Base-by-base conservation (phyloP, 495 filamentous ascomycete species). In the Talaromyces adpressus region DNA sequence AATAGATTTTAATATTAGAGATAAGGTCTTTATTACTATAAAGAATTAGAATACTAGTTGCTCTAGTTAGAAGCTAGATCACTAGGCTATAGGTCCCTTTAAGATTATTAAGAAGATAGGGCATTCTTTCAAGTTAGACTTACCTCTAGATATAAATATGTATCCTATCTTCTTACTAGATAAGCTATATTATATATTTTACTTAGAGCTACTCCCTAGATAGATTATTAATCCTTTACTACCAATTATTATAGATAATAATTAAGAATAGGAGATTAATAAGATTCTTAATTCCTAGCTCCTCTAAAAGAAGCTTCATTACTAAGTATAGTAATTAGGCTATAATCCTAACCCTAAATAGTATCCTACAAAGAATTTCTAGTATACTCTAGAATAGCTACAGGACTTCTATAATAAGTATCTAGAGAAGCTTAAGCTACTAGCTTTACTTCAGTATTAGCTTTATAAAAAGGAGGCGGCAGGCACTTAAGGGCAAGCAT, bases 321-420 rank as follows among this genome's bases (percentile, higher is more conserved):
- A 36, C 6, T 1, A 6, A 1, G 34, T 36, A 7, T 6, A 36
- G 34, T 36, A 6, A 6, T 36, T 36, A 7, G 34, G 34, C 8
- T 12, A 36, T 39, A 45, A 62, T 18, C 16, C 39, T 1, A 45
- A 62, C n/a, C 60, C 41, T 4, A 54, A 18, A 6, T 62, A 45
- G 60, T 62, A 62, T 62, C 60, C 60, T 2, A 45, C 60, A 6
- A 12, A 32, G 23, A 47, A 47, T 9, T 62, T 62, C 41, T 56
- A 27, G 2, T 25, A 45, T 25, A n/a, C 60, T 16, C 41, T 9
- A 2, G 2, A 9, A 5, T 20, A 20, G 1, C 25, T 57, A 1
- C 1, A 18, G 2, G 54, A 27, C 2, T 62, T 62, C 16, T 45
- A 62, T 45, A 18, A 47, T 7, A 23, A 18, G 27, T 52, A 41